Percentiles rank a stretch among this genome's conserved stretches.
phyloP scores from a whole-genome alignment of 108 stramenopile genomes.

The Mayamaea pseudoterrestris region DNA sequence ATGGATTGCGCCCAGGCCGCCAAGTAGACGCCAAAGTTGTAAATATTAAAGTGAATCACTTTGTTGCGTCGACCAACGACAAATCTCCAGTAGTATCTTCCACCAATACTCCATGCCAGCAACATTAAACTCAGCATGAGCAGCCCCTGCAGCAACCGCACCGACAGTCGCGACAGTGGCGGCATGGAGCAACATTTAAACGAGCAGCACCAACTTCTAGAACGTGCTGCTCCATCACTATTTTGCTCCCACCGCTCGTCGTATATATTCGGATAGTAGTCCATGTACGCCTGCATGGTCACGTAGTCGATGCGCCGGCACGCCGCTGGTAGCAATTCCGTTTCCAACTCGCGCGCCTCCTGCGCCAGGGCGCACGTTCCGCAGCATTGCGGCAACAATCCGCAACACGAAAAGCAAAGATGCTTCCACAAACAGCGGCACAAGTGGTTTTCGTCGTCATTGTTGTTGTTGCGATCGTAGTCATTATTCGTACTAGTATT shows the following conservation, averaged over 20 bases:
- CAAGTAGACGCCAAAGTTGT: constrained; percentile 21
- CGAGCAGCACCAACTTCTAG: no score
- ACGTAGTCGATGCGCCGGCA: constrained; percentile 58
- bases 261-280: constrained; percentile 50
- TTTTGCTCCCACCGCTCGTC: constrained; percentile 5
- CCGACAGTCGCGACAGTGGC: constrained; percentile 3
- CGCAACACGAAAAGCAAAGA: constrained; percentile 26
- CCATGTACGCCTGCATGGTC: constrained; percentile 57
- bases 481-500: background rate
- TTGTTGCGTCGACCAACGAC: background rate
- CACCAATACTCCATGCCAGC: constrained; percentile 18
- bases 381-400: constrained; percentile 44
- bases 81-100: background rate
- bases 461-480: no score
- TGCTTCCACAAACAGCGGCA: constrained; percentile 28
- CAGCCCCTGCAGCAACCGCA: background rate
- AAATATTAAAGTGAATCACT: background rate
- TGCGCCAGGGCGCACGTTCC: constrained; percentile 72
- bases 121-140: constrained; percentile 4
- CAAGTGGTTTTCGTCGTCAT: constrained; percentile 10
- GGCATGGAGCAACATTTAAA: background rate
- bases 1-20: constrained; percentile 51
- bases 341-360: constrained; percentile 61
- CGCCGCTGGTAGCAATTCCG: constrained; percentile 25
- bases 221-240: background rate